A percentile compares a stretch with the other conserved stretches of the same genome.
phyloP scores from a whole-genome alignment of 306 rosid species.

The Medicago lupulina region DNA sequence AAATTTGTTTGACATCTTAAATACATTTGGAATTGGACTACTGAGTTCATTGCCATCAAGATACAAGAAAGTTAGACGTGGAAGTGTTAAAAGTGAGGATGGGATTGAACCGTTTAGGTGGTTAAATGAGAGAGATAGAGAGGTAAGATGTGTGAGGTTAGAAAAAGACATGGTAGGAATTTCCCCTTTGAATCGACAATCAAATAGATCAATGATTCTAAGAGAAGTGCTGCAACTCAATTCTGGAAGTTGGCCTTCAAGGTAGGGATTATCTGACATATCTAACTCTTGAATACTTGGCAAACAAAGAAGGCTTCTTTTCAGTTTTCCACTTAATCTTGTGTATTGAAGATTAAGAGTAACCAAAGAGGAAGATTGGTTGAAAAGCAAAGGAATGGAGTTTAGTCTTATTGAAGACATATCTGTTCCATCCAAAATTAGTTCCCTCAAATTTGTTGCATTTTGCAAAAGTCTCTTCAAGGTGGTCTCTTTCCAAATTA shows the following conservation, averaged over 20 bases:
- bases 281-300: constrained; percentile 1
- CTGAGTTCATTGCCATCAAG: background rate
- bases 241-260: constrained; percentile 3
- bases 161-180: background rate
- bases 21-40: background rate
- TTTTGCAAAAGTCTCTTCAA: background rate
- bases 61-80: background rate
- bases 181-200: background rate
- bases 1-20: background rate
- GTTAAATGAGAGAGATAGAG: background rate
- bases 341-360: background rate
- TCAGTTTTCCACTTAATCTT: background rate
- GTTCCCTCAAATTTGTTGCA: background rate
- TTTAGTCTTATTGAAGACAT: background rate
- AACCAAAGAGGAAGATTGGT: constrained; percentile 16
- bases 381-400: background rate
- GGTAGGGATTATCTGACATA: too few species aligned
- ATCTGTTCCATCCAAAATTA: background rate
- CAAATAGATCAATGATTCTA: background rate
- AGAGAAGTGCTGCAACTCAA: constrained; percentile 2
- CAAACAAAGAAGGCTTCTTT: background rate
- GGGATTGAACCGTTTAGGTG: background rate
- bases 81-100: constrained; percentile 1
- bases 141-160: constrained; percentile 21
- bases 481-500: constrained; percentile 6